Conservation (phyloP, 73 alveolate species). For the Stentor coeruleus region DNA sequence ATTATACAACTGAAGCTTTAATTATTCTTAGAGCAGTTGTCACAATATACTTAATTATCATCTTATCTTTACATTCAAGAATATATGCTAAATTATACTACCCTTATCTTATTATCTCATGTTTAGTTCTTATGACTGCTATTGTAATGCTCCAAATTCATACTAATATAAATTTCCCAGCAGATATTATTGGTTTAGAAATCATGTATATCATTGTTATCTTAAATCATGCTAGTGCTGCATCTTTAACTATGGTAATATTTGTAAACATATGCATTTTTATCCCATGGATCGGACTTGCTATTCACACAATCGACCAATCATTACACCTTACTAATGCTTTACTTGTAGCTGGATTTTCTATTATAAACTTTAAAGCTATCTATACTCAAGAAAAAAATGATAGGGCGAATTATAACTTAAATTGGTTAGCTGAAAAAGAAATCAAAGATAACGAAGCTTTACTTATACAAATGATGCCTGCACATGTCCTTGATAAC, state of each 20-base stretch:
- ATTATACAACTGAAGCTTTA: neutral
- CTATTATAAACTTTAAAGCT: neutral
- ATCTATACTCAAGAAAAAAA: neutral
- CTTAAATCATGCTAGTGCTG: neutral
- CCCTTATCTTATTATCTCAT: neutral
- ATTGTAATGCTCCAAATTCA: neutral
- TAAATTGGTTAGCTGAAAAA: conserved; percentile 46
- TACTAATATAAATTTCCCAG: neutral
- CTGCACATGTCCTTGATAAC: conserved; percentile 57
- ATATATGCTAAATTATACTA: neutral
- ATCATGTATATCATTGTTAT: conserved; percentile 20
- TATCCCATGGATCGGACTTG: conserved; percentile 15
- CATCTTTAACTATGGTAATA: neutral
- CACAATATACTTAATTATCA: neutral
- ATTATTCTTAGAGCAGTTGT: conserved; percentile 3
- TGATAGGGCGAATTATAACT: conserved; percentile 31
- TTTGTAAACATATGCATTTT: neutral
- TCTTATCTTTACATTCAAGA: neutral
- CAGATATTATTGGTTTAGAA: neutral
- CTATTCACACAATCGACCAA: neutral
- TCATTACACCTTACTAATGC: neutral
- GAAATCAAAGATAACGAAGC: conserved; percentile 50
- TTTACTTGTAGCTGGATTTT: conserved; percentile 19
- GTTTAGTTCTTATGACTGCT: neutral
- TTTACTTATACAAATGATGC: conserved; percentile 60